These are phyloP conservation scores for Prunus mume DNA, from an alignment of 306 rosid species.

Conservation along the genomic window DNA sequence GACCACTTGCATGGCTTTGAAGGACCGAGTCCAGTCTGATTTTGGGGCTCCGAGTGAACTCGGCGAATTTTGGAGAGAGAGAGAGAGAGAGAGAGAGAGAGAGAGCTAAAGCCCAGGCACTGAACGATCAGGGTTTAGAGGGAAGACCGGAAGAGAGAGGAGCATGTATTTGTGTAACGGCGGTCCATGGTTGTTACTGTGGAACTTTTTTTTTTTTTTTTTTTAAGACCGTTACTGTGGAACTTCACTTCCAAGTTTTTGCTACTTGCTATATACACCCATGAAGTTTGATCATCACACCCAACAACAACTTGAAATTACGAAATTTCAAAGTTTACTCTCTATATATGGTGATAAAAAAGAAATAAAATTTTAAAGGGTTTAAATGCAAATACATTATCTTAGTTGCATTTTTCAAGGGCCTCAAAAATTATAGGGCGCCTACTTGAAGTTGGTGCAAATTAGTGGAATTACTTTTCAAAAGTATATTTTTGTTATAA, in stretches of 20 bases:
- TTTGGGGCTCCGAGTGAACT: slow-evolving; percentile 31
- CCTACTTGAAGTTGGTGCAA: too few relatives aligned
- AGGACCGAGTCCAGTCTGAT: slow-evolving; percentile 24
- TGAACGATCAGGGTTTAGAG: slow-evolving; percentile 43
- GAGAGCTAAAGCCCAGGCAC: neutral
- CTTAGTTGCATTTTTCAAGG: too few relatives aligned
- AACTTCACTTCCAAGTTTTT: neutral
- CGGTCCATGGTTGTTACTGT: slow-evolving; percentile 20
- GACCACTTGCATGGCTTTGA: slow-evolving; percentile 58
- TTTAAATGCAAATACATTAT: too few relatives aligned
- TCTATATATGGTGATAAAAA: neutral
- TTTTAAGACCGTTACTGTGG: slow-evolving; percentile 21
- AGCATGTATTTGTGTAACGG: slow-evolving; percentile 5
- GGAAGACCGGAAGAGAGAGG: neutral
- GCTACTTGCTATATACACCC: neutral
- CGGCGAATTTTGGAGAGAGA: slow-evolving; percentile 32
- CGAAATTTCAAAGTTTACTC: neutral
- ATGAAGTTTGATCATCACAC: neutral
- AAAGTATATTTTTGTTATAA: too few relatives aligned
- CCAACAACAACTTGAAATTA: neutral
- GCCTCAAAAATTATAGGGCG: too few relatives aligned
- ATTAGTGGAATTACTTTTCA: too few relatives aligned
- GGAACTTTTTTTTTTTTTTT: neutral
- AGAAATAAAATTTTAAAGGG: too few relatives aligned
- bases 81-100: slow-evolving; percentile 14